Base-by-base conservation (phyloP, 805 yeast species). In the Metschnikowia koreensis region DNA sequence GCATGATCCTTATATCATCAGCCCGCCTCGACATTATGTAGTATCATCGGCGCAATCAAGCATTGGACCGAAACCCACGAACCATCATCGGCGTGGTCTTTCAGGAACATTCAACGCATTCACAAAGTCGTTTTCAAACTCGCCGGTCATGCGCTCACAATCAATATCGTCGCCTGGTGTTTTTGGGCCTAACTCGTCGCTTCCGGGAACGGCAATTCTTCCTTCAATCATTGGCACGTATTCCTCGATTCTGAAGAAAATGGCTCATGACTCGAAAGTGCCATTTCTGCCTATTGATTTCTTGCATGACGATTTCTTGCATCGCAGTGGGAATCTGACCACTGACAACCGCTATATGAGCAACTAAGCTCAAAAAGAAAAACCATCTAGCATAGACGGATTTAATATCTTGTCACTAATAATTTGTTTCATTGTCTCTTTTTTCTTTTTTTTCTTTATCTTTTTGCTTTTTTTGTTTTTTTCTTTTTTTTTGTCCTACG, bases 251-350 rank as follows among this genome's bases (percentile, higher is more conserved):
- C 62, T 66, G 12, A 68, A 65, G 54, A 72, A 70, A 46, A 65
- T 73, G 71, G 52, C 65, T 4, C 61, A 66, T 54, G 75, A 69
- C 12, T 46, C 65, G 28, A 71, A 69, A 49, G 57, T 66, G 12
- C 79, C 79, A 27, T 74, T 74, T 53, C 67, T 67, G 59, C 79
- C 79, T 9, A 69, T 65, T 15, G 78, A 74, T 54, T 74, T 74
- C 50, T 61, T 74, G 51, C 63, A 61, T 48, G 71, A 68, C 49
- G 74, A 70, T 7, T 67, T 64, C 38, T 36, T 49, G 43, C 57
- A 48, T 16, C 55, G 55, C 17, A 48, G 50, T 31, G 44, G 48
- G 12, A 54, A 55, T 31, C 50, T 48, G 51, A 42, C 34, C 28
- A 44, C 40, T 26, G 48, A 47, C 33, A 49, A 46, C 33, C 46